Percentiles rank a stretch among this genome's conserved stretches.
Conservation (phyloP, 768 basidiomycete genomes). For the Scleroderma citrinum region DNA sequence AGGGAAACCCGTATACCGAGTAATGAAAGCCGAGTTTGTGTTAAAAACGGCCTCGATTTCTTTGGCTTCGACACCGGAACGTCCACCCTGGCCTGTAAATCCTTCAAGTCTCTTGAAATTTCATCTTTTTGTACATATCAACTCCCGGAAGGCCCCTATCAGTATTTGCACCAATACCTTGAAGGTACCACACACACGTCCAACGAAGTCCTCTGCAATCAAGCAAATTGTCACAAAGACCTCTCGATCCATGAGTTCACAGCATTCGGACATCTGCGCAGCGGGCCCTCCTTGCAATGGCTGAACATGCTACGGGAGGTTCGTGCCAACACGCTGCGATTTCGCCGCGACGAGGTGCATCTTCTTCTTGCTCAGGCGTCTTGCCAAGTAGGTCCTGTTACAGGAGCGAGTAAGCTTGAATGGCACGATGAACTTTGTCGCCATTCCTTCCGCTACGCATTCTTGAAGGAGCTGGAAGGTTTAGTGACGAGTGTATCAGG, state of each 20-base stretch:
- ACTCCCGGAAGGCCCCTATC: slow-evolving; percentile 30
- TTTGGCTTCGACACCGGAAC: slow-evolving; percentile 21
- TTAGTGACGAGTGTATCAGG: slow-evolving; percentile 26
- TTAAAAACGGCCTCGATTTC: slow-evolving; percentile 27
- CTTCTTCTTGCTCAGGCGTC: slow-evolving; percentile 35
- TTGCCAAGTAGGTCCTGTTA: slow-evolving; percentile 32
- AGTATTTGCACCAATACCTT: slow-evolving; percentile 32
- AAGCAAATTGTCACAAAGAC: slow-evolving; percentile 32
- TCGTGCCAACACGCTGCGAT: slow-evolving; percentile 27
- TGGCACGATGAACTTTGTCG: slow-evolving; percentile 35
- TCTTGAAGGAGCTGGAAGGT: slow-evolving; percentile 28
- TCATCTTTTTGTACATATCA: slow-evolving; percentile 23
- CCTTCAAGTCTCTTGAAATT: slow-evolving; percentile 12
- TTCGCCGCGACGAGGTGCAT: slow-evolving; percentile 34
- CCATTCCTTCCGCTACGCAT: slow-evolving; percentile 25
- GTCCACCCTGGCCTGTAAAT: slow-evolving; percentile 6
- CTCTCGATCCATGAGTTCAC: slow-evolving; percentile 38
- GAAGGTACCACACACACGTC: slow-evolving; percentile 30
- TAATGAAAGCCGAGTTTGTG: slow-evolving; percentile 10
- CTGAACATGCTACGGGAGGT: slow-evolving; percentile 40
- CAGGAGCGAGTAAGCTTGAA: slow-evolving; percentile 11
- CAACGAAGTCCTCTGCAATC: slow-evolving; percentile 39
- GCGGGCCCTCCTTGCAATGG: slow-evolving; percentile 41
- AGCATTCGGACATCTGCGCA: slow-evolving; percentile 36
- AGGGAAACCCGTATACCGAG: slow-evolving; percentile 11